These are phyloP conservation scores for Rubia peregrina DNA, from an alignment of 305 asterid species.

Conservation along the genomic window DNA sequence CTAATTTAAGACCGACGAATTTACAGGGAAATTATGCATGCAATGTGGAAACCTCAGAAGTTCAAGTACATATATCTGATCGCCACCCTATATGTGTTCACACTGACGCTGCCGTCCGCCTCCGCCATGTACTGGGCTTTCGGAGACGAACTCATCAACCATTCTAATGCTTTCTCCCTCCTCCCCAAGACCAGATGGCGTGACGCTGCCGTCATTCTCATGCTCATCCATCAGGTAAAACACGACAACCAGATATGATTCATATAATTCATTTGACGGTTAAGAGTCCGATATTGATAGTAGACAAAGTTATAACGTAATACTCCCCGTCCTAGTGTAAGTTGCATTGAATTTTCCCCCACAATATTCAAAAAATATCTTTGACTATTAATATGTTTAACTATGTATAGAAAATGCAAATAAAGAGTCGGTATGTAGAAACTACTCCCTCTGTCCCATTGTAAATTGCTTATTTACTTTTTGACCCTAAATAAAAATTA, in stretches of 20 bases:
- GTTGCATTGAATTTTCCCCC: too few species aligned
- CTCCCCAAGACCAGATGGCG: conserved; percentile 63
- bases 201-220: conserved; percentile 68
- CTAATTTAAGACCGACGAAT: not conserved
- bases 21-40: conserved; percentile 80
- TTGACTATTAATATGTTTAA: too few species aligned
- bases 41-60: conserved; percentile 90
- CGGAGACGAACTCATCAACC: conserved; percentile 70
- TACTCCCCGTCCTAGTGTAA: too few species aligned
- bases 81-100: conserved; percentile 74
- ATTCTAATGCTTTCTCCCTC: conserved; percentile 73
- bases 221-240: conserved; percentile 83
- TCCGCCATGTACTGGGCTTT: conserved; percentile 85
- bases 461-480: too few species aligned
- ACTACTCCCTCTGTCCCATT: too few species aligned
- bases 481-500: too few species aligned
- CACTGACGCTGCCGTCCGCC: conserved; percentile 74
- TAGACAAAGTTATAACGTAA: too few species aligned
- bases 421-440: too few species aligned
- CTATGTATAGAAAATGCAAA: too few species aligned
- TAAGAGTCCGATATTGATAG: too few species aligned
- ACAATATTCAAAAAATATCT: too few species aligned
- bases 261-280: too few species aligned
- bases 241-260: not conserved
- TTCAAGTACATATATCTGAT: conserved; percentile 77